Evolutionary conservation across 2,329 filamentous ascomycete species (phyloP).

Genomic region (Colletotrichum costaricense): DNA sequence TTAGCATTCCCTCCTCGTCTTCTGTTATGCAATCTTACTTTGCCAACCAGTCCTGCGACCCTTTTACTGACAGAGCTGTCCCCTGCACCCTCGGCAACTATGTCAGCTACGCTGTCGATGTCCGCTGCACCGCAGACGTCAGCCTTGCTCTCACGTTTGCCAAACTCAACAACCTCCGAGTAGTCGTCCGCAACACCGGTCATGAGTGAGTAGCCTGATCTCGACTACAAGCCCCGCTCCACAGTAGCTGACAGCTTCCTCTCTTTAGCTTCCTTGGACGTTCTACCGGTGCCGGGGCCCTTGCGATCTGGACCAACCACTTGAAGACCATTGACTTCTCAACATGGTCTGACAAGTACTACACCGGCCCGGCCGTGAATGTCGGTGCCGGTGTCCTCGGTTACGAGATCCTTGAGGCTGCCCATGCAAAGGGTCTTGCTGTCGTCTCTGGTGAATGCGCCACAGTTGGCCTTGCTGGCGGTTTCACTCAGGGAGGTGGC

Average conservation of each 20-base stretch:
- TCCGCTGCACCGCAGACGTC: slow-evolving; percentile 44
- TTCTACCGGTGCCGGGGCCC: slow-evolving; percentile 50
- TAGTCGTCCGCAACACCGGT: slow-evolving; percentile 49
- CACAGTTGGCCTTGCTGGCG: slow-evolving; percentile 51
- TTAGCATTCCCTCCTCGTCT: slow-evolving; percentile 49
- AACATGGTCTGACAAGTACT: slow-evolving; percentile 50
- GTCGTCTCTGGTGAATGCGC: slow-evolving; percentile 35
- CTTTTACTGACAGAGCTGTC: slow-evolving; percentile 50
- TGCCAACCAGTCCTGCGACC: slow-evolving; percentile 51
- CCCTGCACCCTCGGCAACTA: slow-evolving; percentile 59
- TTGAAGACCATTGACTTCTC: slow-evolving; percentile 55
- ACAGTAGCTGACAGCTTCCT: background rate
- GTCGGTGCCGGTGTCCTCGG: slow-evolving; percentile 65
- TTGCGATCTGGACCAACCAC: slow-evolving; percentile 53
- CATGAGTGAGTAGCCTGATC: slow-evolving; percentile 39
- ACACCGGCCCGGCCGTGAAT: slow-evolving; percentile 63
- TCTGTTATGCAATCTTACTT: slow-evolving; percentile 55
- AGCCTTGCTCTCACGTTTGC: slow-evolving; percentile 46
- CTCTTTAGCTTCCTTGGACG: slow-evolving; percentile 44
- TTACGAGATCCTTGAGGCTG: slow-evolving; percentile 55
- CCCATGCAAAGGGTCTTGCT: slow-evolving; percentile 40
- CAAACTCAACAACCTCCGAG: slow-evolving; percentile 47
- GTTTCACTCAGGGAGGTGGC: slow-evolving; percentile 60
- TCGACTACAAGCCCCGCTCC: background rate
- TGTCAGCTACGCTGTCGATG: slow-evolving; percentile 52